Base-by-base conservation (phyloP, 2,329 filamentous ascomycete species). In the Malbranchea zuffiana region DNA sequence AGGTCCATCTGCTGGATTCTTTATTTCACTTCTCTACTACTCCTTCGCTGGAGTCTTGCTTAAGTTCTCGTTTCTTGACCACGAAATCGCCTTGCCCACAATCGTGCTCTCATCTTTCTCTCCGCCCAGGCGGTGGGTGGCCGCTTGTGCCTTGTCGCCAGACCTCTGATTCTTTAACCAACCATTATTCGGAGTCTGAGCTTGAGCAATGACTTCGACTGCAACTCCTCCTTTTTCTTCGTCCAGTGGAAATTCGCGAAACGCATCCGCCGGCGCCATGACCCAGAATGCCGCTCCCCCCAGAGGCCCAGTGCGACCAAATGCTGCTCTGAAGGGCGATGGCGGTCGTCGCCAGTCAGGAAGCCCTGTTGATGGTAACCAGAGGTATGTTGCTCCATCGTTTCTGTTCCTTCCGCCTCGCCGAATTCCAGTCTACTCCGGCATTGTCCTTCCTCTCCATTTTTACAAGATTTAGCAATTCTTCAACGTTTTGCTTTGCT, bases 261-360 rank as follows among this genome's bases (percentile, higher is more conserved):
- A 58, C 39, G 42, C 60, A 35, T 46, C 60, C 37, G 47, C 59
- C 31, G 53, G 58, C 38, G 42, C 60, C 35, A 49, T 62, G 43
- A 48, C 60, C 32, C 59, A 59, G 35, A 60, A 54, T 45, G 42
- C 60, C 40, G 46, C 53, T 44, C 53, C 53, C 46, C 52, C 51
- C 43, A 56, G 63, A 43, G 55, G 63, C 45, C 64, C 68, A 43
- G 54, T 70, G 52, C 71, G 72, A 53, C 63, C 67, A 50, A 66
- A 53, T 52, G 56, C 63, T 43, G 60, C 56, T 47, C 62, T 59
- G 43, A 74, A 72, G 57, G 60, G 59, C 42, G 69, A 74, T 54
- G 60, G 59, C 43, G 60, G 62, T 53, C 69, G 71, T 55, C 72
- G 71, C 57, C 71, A 72, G 51, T 61, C 68, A 47, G 66, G 60